A percentile compares a stretch with the other conserved stretches of the same genome.
Evolutionary conservation across 2,329 filamentous ascomycete genomes (phyloP).

Genomic region (Alternaria hordeiaustralica): DNA sequence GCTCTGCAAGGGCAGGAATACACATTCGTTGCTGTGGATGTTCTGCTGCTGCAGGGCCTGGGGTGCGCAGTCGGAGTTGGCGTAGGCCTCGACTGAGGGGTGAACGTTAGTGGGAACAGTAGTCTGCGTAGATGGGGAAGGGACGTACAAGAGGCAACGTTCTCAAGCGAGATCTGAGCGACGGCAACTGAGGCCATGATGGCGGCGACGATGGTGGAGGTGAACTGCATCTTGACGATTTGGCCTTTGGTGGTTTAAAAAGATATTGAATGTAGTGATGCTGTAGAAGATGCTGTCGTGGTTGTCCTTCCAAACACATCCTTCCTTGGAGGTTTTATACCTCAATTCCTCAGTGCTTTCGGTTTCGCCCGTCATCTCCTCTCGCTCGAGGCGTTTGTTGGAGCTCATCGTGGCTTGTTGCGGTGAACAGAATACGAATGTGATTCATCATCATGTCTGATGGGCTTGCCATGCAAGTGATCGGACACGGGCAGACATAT

Average conservation of each 20-base stretch:
- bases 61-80: not conserved
- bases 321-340: constrained; percentile 1
- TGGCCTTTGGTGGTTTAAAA: not conserved
- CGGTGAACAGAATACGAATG: constrained; percentile 1
- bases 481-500: not conserved
- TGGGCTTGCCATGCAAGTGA: not conserved
- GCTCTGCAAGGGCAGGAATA: constrained; percentile 2
- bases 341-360: not conserved
- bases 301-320: not conserved
- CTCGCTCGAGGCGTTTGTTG: not conserved
- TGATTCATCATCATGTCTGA: not conserved
- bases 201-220: constrained; percentile 5
- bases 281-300: not conserved
- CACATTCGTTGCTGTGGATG: constrained; percentile 9
- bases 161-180: constrained; percentile 6
- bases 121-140: not conserved
- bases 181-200: constrained; percentile 5
- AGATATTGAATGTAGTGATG: not conserved
- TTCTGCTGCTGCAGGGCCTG: constrained; percentile 1
- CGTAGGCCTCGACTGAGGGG: constrained; percentile 4
- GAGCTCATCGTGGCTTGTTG: not conserved
- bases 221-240: constrained; percentile 9
- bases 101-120: not conserved
- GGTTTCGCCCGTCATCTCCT: not conserved
- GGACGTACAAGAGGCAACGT: constrained; percentile 6